These are phyloP conservation scores for Albugo candida DNA, from an alignment of 352 stramenopile genomes.

Conservation along the genomic window DNA sequence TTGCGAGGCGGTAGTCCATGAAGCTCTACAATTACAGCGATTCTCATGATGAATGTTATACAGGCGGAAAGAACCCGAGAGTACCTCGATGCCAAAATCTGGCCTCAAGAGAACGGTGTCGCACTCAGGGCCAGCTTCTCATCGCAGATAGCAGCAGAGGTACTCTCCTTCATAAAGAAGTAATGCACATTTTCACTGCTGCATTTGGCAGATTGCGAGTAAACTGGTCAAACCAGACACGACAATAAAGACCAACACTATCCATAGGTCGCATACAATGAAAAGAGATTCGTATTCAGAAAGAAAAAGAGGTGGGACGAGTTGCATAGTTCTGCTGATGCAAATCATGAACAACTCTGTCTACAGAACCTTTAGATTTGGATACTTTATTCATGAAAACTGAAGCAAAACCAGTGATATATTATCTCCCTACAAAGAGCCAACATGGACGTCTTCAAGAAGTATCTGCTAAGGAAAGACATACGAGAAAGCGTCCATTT, in stretches of 20 bases:
- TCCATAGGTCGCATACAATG: background rate
- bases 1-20: slow-evolving; percentile 19
- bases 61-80: slow-evolving; percentile 28
- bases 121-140: slow-evolving; percentile 19
- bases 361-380: slow-evolving; percentile 17
- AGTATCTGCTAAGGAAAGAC: too few relatives aligned
- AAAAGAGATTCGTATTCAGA: background rate
- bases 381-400: slow-evolving; percentile 68
- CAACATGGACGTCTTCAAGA: slow-evolving; percentile 21
- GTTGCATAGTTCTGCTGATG: background rate
- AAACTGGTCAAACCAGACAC: background rate
- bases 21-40: background rate
- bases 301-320: background rate
- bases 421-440: slow-evolving; percentile 56
- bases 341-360: background rate
- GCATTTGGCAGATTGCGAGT: background rate
- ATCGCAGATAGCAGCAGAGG: slow-evolving; percentile 24
- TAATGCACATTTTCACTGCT: background rate
- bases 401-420: slow-evolving; percentile 49
- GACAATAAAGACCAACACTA: background rate
- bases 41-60: background rate
- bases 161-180: too few relatives aligned
- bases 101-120: slow-evolving; percentile 39
- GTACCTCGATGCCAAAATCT: slow-evolving; percentile 30
- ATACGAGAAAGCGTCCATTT: too few relatives aligned